These are phyloP conservation scores for Beauveria sp. DNA, from an alignment of 2,329 filamentous ascomycete genomes.

Conservation along the genomic window DNA sequence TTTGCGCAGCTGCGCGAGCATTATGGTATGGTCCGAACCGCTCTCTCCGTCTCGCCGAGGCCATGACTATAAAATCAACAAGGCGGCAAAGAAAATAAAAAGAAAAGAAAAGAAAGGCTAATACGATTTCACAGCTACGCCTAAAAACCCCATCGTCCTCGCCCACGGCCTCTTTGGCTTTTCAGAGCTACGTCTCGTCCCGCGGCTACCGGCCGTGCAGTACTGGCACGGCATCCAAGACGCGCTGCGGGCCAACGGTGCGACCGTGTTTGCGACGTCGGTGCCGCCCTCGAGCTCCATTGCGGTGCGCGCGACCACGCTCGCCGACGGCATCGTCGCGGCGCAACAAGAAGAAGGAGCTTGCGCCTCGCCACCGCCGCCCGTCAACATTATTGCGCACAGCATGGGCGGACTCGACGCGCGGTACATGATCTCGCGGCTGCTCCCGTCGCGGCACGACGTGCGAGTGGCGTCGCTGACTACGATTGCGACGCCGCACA, in stretches of 20 bases:
- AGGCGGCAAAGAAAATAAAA: background rate
- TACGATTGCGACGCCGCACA: constrained; percentile 48
- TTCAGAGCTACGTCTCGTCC: constrained; percentile 44
- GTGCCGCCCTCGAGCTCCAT: constrained; percentile 56
- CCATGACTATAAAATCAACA: background rate
- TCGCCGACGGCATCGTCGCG: constrained; percentile 45
- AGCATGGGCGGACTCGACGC: constrained; percentile 60
- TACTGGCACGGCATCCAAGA: constrained; percentile 61
- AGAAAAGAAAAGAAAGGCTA: background rate
- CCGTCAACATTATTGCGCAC: constrained; percentile 72
- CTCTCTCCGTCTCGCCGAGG: background rate
- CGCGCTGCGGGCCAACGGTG: constrained; percentile 44
- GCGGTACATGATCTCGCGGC: constrained; percentile 55
- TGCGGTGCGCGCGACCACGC: constrained; percentile 48
- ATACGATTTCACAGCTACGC: constrained; percentile 34
- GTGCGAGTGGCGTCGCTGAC: constrained; percentile 44
- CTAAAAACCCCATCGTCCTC: constrained; percentile 55
- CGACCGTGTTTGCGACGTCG: constrained; percentile 50
- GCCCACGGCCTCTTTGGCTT: constrained; percentile 60
- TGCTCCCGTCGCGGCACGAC: constrained; percentile 31
- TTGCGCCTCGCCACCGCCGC: constrained; percentile 24
- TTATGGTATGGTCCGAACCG: constrained; percentile 29
- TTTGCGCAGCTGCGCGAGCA: constrained; percentile 36
- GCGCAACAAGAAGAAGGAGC: constrained; percentile 17
- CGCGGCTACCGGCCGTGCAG: constrained; percentile 46